Evolutionary conservation across 208 protist genomes (phyloP).

Genomic region (Kentomonas sorsogonicus): DNA sequence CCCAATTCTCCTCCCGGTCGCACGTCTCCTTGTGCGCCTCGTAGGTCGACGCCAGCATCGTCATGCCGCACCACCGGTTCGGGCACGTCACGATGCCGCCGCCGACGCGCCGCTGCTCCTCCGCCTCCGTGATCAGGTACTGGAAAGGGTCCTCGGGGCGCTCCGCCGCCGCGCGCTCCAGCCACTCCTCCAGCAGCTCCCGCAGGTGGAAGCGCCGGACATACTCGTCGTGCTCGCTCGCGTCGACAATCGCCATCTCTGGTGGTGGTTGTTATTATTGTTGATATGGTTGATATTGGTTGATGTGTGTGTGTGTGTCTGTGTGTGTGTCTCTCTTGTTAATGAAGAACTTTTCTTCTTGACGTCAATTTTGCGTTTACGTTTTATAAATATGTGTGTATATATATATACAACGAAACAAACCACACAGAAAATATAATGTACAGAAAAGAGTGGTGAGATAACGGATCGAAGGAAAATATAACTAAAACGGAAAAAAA

Average conservation of each 20-base stretch:
- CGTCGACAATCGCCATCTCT: not conserved
- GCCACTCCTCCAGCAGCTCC: constrained; percentile 62
- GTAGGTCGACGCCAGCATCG: constrained; percentile 48
- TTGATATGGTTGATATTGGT: not conserved
- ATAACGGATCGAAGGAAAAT: not conserved
- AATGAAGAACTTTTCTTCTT: not conserved
- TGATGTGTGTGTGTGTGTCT: constrained; percentile 4
- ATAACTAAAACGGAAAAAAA: constrained; percentile 6
- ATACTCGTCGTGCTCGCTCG: constrained; percentile 41
- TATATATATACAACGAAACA: not conserved
- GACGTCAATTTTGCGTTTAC: not conserved
- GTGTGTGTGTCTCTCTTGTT: not conserved
- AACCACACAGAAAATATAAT: constrained; percentile 12
- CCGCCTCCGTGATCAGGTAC: constrained; percentile 52
- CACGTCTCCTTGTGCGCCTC: constrained; percentile 31
- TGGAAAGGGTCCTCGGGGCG: constrained; percentile 57
- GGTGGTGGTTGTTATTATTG: not conserved
- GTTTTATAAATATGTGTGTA: constrained; percentile 4
- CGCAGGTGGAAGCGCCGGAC: constrained; percentile 55
- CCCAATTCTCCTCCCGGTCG: constrained; percentile 49
- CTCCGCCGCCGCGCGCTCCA: constrained; percentile 30
- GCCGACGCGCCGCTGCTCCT: constrained; percentile 34
- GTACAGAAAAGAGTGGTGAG: not conserved
- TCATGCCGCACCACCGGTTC: constrained; percentile 74
- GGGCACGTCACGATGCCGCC: constrained; percentile 69